Evolutionary conservation across 164 flowering plant species (phyloP).

Genomic region (Warburgia ugandensis): DNA sequence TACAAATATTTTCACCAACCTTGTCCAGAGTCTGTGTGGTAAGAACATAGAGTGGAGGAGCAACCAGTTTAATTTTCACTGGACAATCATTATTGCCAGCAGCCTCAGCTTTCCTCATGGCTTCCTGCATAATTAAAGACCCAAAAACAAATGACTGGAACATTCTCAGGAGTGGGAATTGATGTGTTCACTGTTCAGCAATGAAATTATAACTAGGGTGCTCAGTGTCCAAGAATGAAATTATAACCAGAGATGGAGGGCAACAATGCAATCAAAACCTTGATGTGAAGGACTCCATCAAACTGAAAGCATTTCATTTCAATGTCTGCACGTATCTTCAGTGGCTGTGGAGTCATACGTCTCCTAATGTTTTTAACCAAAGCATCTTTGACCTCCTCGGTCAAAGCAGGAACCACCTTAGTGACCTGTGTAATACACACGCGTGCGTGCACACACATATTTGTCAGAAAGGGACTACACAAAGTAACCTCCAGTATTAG

Average conservation of each 20-base stretch:
- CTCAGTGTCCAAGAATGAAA: too few species aligned
- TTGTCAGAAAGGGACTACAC: not conserved
- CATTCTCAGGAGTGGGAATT: too few species aligned
- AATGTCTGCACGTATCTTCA: constrained; percentile 90
- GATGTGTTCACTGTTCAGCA: too few species aligned
- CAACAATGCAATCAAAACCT: too few species aligned
- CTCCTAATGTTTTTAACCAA: constrained; percentile 79
- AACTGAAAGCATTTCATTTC: constrained; percentile 96
- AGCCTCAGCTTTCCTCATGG: constrained; percentile 97
- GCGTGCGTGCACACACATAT: not conserved
- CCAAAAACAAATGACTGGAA: not conserved
- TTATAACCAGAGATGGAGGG: too few species aligned
- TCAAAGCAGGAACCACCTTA: constrained; percentile 73
- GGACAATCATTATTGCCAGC: constrained; percentile 88
- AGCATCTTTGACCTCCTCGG: constrained; percentile 86
- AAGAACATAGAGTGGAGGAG: constrained; percentile 90
- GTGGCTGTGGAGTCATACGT: constrained; percentile 94
- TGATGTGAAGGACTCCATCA: constrained; percentile 98
- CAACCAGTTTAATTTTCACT: constrained; percentile 90
- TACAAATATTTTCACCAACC: too few species aligned
- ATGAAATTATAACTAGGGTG: too few species aligned
- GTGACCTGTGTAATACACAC: constrained; percentile 53
- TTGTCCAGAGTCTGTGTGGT: constrained; percentile 95
- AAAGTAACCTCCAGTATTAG: too few species aligned
- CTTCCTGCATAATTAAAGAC: constrained; percentile 48